Base-by-base conservation (phyloP, 176 grass and related monocot species). In the Rhipidocladum racemiflorum region DNA sequence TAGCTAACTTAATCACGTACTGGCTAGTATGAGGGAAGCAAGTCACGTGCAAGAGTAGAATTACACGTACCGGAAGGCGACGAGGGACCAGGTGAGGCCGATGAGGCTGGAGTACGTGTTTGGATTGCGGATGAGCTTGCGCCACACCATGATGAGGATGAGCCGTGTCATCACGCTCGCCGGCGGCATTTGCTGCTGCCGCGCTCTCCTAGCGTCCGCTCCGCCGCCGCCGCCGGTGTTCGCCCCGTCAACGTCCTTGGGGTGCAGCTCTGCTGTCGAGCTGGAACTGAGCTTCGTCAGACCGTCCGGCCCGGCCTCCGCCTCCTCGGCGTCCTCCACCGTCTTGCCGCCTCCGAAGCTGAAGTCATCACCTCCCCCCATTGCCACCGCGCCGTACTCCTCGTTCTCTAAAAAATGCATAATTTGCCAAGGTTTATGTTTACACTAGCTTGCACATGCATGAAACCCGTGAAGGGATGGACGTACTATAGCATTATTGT, bases 71-170 rank as follows among this genome's bases (percentile, higher is more conserved):
- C 94, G 85, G 87, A 94, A 97, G 79, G 89, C 85, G 83, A 97
- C 6, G 70, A 97, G 91, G 76, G 94, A 97, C 91, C 91, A 97
- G 61, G 81, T 38, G 42, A 97, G 83, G 64, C 91, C 94, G 74
- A 97, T 62, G 62, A 99, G 75, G 75, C 96, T 99, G 61, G 96
- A 93, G 67, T 99, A 99, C 46, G 96, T 95, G 92, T 95, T 99
- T 6, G 96, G 96, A 57, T 99, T 99, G 60, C 96, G 90, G 46
- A 95, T 95, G 15, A 99, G 91, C 76, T 95, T 99, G 76, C 96
- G 96, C 92, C 96, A 99, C 50, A 97, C 91, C 91, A 97, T 97
- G 80, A 92, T 90, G 51, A 97, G 85, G 80, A 97, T 94, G 18
- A 97, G 89, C 14, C 94, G 79, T 3, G 85, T 94, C 80, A 97